These are phyloP conservation scores for Colletotrichum sp. DNA, from an alignment of 2,329 filamentous ascomycete genomes.

Conservation along the genomic window DNA sequence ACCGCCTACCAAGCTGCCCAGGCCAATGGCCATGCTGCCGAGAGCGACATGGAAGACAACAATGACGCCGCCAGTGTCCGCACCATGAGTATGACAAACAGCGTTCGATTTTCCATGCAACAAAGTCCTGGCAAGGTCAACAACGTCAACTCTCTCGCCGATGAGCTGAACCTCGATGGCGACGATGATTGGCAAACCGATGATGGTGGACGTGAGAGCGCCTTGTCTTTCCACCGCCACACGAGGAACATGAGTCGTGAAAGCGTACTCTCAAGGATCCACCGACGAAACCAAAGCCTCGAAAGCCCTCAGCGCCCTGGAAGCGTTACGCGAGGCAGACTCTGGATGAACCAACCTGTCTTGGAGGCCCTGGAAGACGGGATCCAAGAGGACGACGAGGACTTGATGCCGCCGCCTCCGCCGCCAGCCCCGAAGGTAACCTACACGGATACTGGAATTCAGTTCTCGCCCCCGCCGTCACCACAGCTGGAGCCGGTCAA, in stretches of 20 bases:
- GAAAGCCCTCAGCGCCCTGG: conserved; percentile 62
- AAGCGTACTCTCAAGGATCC: conserved; percentile 54
- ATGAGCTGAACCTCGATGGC: conserved; percentile 87
- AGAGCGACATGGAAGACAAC: conserved; percentile 67
- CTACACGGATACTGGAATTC: conserved; percentile 79
- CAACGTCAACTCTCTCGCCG: conserved; percentile 80
- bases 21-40: conserved; percentile 42
- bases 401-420: conserved; percentile 26
- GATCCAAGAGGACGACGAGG: conserved; percentile 55
- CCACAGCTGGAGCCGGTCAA: conserved; percentile 55
- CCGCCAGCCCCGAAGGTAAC: conserved; percentile 43
- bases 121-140: conserved; percentile 54
- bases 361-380: conserved; percentile 60
- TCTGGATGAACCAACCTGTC: conserved; percentile 59
- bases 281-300: conserved; percentile 61
- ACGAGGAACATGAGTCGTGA: conserved; percentile 63
- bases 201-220: conserved; percentile 71
- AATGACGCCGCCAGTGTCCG: conserved; percentile 78
- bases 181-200: conserved; percentile 77
- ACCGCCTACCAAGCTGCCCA: conserved; percentile 69
- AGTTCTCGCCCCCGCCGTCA: conserved; percentile 84
- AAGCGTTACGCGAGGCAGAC: conserved; percentile 58
- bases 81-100: conserved; percentile 75
- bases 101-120: conserved; percentile 77
- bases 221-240: conserved; percentile 57